A percentile compares a stretch with the other conserved stretches of the same genome.
Conservation (phyloP, 768 basidiomycete species). For the Clitopilus hobsonii region DNA sequence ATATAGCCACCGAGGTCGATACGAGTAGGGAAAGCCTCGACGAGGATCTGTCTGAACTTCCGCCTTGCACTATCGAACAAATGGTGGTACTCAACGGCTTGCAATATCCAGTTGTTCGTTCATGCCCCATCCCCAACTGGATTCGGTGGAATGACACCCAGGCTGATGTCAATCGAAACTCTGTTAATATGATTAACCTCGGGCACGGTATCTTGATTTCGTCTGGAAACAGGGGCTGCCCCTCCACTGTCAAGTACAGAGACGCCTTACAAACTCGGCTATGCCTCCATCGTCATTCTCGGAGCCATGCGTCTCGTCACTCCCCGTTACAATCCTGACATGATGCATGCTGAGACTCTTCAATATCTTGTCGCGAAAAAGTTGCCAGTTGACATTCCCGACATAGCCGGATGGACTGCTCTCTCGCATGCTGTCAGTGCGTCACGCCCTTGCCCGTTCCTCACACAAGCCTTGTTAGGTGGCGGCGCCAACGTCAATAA, state of each 20-base stretch:
- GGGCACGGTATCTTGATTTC: too few species aligned
- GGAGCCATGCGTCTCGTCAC: conserved; percentile 33
- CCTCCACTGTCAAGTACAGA: conserved; percentile 35
- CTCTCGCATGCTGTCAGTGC: conserved; percentile 40
- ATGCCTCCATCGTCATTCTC: conserved; percentile 31
- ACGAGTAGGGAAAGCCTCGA: too few species aligned
- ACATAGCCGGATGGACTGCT: conserved; percentile 46
- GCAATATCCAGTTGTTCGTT: too few species aligned
- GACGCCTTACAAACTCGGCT: conserved; percentile 39
- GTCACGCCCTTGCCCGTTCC: conserved; percentile 15
- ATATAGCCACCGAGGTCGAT: too few species aligned
- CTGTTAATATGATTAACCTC: too few species aligned
- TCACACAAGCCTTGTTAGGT: conserved; percentile 35
- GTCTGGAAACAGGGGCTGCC: conserved; percentile 22
- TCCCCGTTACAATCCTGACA: not conserved
- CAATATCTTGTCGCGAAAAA: conserved; percentile 37
- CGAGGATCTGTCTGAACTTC: too few species aligned
- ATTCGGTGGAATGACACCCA: too few species aligned
- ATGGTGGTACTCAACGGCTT: too few species aligned
- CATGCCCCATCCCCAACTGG: too few species aligned
- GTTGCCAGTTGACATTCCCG: conserved; percentile 32
- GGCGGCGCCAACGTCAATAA: conserved; percentile 45
- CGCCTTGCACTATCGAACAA: too few species aligned
- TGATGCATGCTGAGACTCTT: conserved; percentile 30
- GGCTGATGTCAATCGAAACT: too few species aligned